These are phyloP conservation scores for Backusella tarrabulga DNA, from an alignment of 192 early-diverging fungal species.

Conservation along the genomic window DNA sequence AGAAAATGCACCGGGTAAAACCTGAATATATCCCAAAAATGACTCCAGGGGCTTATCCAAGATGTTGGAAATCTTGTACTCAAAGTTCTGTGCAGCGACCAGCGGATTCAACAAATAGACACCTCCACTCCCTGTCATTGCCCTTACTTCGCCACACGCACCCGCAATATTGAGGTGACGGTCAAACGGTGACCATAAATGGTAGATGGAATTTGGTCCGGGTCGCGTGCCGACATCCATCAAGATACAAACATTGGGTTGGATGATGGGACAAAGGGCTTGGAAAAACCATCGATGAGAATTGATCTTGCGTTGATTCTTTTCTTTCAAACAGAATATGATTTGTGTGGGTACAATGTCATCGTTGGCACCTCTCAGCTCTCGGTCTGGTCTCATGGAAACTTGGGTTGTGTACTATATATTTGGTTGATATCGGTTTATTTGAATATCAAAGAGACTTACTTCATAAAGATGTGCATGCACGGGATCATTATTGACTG, in stretches of 20 bases:
- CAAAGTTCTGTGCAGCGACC: slow-evolving; percentile 81
- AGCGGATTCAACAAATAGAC: slow-evolving; percentile 62
- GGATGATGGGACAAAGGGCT: slow-evolving; percentile 55
- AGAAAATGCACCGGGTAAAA: slow-evolving; percentile 80
- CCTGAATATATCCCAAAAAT: slow-evolving; percentile 80
- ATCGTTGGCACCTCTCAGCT: slow-evolving; percentile 60
- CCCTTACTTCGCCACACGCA: slow-evolving; percentile 82
- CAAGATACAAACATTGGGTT: slow-evolving; percentile 57
- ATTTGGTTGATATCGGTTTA: no score
- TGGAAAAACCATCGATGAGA: slow-evolving; percentile 77
- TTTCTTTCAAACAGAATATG: slow-evolving; percentile 88
- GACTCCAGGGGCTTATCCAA: slow-evolving; percentile 79
- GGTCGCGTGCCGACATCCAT: slow-evolving; percentile 83
- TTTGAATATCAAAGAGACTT: not conserved
- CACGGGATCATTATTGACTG: slow-evolving; percentile 62
- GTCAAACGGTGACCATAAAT: slow-evolving; percentile 80
- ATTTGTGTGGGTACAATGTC: slow-evolving; percentile 76
- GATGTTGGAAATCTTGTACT: slow-evolving; percentile 78
- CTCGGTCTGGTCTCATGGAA: slow-evolving; percentile 68
- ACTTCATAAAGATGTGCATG: slow-evolving; percentile 64
- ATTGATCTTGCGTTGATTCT: slow-evolving; percentile 91
- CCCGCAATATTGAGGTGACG: slow-evolving; percentile 67
- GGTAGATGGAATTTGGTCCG: slow-evolving; percentile 64
- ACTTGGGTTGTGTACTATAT: slow-evolving; percentile 70
- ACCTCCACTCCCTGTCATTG: slow-evolving; percentile 48